Evolutionary conservation across 2,329 filamentous ascomycete species (phyloP).

Genomic region (Ilyonectria sp.): DNA sequence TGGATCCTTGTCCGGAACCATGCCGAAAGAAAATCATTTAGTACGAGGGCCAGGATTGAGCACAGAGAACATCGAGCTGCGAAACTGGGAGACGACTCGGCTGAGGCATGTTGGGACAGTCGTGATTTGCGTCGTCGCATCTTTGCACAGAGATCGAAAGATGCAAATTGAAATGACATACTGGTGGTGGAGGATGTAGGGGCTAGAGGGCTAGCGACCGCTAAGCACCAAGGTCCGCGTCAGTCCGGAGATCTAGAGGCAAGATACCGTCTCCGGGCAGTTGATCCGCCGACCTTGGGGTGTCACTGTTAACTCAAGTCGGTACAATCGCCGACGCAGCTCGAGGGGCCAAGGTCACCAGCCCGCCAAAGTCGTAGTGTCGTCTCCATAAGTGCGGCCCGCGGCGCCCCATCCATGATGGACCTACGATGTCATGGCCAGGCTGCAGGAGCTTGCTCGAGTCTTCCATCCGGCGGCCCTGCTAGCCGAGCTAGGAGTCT

Average conservation of each 20-base stretch:
- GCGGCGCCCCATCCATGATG: conserved; percentile 19
- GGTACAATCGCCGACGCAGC: conserved; percentile 18
- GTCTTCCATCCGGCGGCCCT: conserved; percentile 19
- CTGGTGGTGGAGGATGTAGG: not conserved
- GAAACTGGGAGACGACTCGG: not conserved
- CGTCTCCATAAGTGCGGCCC: conserved; percentile 29
- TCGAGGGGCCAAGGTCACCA: conserved; percentile 16
- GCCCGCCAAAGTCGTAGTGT: conserved; percentile 17
- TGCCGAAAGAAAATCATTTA: not conserved
- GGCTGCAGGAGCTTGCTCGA: conserved; percentile 15
- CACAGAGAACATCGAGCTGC: not conserved
- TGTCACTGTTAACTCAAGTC: conserved; percentile 5
- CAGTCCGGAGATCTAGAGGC: not conserved
- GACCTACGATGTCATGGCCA: conserved; percentile 7
- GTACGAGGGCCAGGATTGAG: no score
- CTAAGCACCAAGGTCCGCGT: not conserved
- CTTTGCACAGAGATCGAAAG: not conserved
- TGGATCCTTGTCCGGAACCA: not conserved
- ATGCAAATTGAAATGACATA: not conserved
- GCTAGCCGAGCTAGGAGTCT: conserved; percentile 29
- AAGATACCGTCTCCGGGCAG: conserved; percentile 4
- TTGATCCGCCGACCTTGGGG: conserved; percentile 11
- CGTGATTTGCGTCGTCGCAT: no score
- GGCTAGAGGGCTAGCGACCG: not conserved
- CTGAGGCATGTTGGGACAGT: not conserved